These are phyloP conservation scores for Misopates orontium DNA, from an alignment of 257 asterid genomes.

Conservation along the genomic window DNA sequence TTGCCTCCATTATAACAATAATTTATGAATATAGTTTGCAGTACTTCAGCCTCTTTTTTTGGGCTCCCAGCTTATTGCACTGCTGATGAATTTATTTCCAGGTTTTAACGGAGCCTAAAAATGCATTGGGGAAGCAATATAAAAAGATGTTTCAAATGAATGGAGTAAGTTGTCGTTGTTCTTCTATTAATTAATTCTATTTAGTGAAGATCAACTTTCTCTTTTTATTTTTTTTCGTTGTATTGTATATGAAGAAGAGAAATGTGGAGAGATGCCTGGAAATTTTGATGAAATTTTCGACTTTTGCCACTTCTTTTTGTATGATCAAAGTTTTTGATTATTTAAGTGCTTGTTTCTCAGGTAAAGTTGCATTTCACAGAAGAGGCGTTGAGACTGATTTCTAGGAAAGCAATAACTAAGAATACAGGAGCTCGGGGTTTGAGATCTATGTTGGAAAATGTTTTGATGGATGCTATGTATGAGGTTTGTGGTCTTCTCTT, in stretches of 20 bases:
- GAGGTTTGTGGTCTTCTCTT: constrained; percentile 58
- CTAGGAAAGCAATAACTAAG: constrained; percentile 80
- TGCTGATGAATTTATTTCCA: constrained; percentile 32
- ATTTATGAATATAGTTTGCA: constrained; percentile 8
- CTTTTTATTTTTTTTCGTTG: not conserved
- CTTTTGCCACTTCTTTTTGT: not conserved
- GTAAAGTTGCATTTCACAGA: constrained; percentile 88
- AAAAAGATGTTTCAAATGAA: constrained; percentile 97
- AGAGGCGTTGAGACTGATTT: constrained; percentile 83
- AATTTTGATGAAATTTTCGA: not conserved
- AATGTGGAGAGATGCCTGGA: not conserved
- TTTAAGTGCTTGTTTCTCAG: constrained; percentile 44
- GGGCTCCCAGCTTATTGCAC: constrained; percentile 12
- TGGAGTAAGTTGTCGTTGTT: constrained; percentile 51
- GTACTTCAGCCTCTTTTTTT: not conserved
- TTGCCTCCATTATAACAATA: not conserved
- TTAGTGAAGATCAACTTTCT: not conserved
- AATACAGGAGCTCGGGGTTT: constrained; percentile 97
- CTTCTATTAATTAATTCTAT: constrained; percentile 1
- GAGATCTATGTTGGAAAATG: constrained; percentile 82
- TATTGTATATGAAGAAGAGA: not conserved
- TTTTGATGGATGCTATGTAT: constrained; percentile 97
- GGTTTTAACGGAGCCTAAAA: constrained; percentile 98
- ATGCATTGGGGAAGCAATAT: constrained; percentile 95
- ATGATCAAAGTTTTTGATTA: not conserved